phyloP scores from a whole-genome alignment of 257 asterid species.

The Solanum corneliomulleri region DNA sequence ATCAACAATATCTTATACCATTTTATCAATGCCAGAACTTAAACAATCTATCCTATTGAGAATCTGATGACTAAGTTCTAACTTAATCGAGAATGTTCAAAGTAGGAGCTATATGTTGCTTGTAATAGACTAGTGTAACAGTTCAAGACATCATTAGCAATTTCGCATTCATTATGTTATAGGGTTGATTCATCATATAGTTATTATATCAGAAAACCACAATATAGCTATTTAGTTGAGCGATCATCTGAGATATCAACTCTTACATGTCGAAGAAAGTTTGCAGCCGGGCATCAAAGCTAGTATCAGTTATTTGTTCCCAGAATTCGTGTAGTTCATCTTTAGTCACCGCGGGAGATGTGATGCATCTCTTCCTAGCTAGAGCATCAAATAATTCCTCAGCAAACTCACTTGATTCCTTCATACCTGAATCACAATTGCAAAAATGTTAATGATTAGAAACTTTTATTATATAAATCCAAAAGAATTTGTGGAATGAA shows the following conservation, averaged over 20 bases:
- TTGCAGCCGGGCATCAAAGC: conserved; percentile 11
- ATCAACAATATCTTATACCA: not conserved
- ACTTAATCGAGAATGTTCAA: not conserved
- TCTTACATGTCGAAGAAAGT: conserved; percentile 17
- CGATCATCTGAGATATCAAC: too few relatives aligned
- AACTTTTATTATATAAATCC: not conserved
- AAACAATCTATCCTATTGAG: not conserved
- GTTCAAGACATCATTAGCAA: not conserved
- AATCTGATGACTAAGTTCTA: not conserved
- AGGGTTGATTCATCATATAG: not conserved
- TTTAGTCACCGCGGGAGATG: not conserved
- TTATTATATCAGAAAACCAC: not conserved
- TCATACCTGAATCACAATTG: not conserved
- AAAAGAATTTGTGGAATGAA: not conserved
- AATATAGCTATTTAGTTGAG: not conserved
- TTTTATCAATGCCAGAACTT: not conserved
- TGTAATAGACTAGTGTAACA: not conserved
- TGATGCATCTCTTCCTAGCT: conserved; percentile 6
- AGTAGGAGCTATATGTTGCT: not conserved
- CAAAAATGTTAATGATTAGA: not conserved
- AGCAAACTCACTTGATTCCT: conserved; percentile 6
- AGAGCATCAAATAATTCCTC: conserved; percentile 14
- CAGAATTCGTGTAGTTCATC: conserved; percentile 7
- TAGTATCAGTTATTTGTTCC: conserved; percentile 8
- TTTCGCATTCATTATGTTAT: not conserved